These are phyloP conservation scores for Pythium insidiosum DNA, from an alignment of 352 stramenopile genomes.

Conservation along the genomic window DNA sequence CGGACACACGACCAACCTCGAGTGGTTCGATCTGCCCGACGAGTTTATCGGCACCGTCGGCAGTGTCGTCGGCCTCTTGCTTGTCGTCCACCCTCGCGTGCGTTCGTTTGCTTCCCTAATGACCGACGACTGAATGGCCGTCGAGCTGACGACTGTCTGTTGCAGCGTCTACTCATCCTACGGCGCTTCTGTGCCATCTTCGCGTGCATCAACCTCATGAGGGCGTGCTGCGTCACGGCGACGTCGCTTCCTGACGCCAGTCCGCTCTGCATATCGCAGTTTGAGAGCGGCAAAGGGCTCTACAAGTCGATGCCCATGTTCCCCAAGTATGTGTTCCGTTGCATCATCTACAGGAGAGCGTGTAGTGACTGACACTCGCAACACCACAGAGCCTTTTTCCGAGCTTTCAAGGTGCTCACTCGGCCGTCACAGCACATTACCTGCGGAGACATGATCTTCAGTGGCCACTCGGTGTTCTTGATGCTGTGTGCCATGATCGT, in stretches of 20 bases:
- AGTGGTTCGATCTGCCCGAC: conserved; percentile 81
- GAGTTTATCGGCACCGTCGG: conserved; percentile 73
- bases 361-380: conserved; percentile 2
- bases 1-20: conserved; percentile 71
- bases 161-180: conserved; percentile 71
- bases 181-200: conserved; percentile 82
- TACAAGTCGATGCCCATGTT: conserved; percentile 87
- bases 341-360: neutral
- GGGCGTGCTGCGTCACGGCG: conserved; percentile 78
- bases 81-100: conserved; percentile 75
- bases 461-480: conserved; percentile 79
- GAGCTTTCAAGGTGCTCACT: conserved; percentile 78
- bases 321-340: conserved; percentile 42
- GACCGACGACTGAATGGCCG: no score
- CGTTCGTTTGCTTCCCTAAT: no score
- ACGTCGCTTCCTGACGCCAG: conserved; percentile 83
- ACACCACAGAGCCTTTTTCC: conserved; percentile 48
- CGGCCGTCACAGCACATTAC: conserved; percentile 82
- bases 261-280: conserved; percentile 84
- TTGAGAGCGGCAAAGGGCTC: conserved; percentile 41
- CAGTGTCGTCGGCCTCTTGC: conserved; percentile 51
- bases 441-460: conserved; percentile 87
- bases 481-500: conserved; percentile 79
- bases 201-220: conserved; percentile 81
- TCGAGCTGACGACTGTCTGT: no score